These are phyloP conservation scores for Xylaria sp. DNA, from an alignment of 2,329 filamentous ascomycete genomes.

Conservation along the genomic window DNA sequence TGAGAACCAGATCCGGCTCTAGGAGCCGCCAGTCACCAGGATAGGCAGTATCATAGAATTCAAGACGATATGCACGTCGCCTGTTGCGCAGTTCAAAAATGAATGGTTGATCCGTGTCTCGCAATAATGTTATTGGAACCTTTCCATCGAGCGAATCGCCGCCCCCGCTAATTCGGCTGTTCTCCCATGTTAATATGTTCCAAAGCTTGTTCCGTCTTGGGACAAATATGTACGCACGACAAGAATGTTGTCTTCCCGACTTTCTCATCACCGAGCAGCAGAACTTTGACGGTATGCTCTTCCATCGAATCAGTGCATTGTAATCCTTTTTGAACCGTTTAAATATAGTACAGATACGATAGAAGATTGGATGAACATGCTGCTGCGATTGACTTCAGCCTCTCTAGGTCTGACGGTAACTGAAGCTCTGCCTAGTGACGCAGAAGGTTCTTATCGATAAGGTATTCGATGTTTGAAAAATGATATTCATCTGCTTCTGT, in stretches of 20 bases:
- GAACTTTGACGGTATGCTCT: slow-evolving; percentile 60
- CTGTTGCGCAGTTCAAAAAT: slow-evolving; percentile 64
- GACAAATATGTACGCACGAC: slow-evolving; percentile 58
- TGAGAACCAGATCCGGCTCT: slow-evolving; percentile 66
- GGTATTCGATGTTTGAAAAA: slow-evolving; percentile 6
- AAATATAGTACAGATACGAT: background rate
- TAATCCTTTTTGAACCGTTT: background rate
- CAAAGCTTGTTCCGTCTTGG: background rate
- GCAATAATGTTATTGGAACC: slow-evolving; percentile 61
- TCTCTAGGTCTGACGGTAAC: background rate
- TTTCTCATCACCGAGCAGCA: slow-evolving; percentile 68
- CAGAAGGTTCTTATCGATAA: slow-evolving; percentile 45
- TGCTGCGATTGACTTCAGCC: background rate
- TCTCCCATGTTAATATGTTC: slow-evolving; percentile 10
- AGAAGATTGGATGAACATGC: background rate
- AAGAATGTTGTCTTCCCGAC: slow-evolving; percentile 72
- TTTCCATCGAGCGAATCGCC: slow-evolving; percentile 53
- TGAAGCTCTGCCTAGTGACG: background rate
- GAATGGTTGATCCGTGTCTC: slow-evolving; percentile 70
- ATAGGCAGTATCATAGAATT: slow-evolving; percentile 69
- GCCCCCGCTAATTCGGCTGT: slow-evolving; percentile 64
- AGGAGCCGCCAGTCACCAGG: slow-evolving; percentile 70
- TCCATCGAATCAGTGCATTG: slow-evolving; percentile 54
- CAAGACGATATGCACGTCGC: slow-evolving; percentile 62
- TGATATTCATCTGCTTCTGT: background rate